Percentiles rank a stretch among this genome's conserved stretches.
These are phyloP conservation scores for Acanthamoeba healyi DNA, from an alignment of 208 protist species.

Conservation along the genomic window DNA sequence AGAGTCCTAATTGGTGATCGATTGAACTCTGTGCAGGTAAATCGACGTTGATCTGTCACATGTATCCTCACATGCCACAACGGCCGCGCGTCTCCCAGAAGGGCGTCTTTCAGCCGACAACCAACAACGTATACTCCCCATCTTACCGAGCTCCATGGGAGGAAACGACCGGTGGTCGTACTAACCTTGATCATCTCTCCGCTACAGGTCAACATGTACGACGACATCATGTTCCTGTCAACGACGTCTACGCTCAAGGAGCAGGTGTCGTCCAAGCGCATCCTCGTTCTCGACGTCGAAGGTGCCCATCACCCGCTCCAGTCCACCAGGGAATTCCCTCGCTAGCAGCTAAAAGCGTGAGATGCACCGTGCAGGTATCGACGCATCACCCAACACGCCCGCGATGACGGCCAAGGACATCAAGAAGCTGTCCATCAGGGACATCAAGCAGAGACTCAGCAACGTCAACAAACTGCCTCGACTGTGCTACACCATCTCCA, in stretches of 20 bases:
- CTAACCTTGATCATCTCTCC: too few relatives aligned
- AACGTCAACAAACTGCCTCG: constrained; percentile 62
- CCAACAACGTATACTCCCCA: constrained; percentile 10
- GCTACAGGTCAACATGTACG: constrained; percentile 51
- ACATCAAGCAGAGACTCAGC: constrained; percentile 48
- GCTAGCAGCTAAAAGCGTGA: not conserved
- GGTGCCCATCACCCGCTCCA: not conserved
- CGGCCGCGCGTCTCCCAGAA: constrained; percentile 50
- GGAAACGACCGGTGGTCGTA: too few relatives aligned
- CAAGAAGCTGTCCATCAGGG: constrained; percentile 28
- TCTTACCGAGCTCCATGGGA: not conserved
- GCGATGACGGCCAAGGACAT: constrained; percentile 1
- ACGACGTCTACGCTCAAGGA: constrained; percentile 12
- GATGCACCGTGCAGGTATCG: not conserved
- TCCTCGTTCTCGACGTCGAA: constrained; percentile 15
- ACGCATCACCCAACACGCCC: constrained; percentile 26
- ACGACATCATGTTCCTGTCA: constrained; percentile 55
- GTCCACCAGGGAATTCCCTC: not conserved
- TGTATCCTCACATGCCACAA: constrained; percentile 58
- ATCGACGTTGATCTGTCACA: constrained; percentile 49
- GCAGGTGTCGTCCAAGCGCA: constrained; percentile 25
- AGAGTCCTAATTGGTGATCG: too few relatives aligned
- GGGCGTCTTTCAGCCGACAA: constrained; percentile 40
- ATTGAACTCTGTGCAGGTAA: too few relatives aligned
- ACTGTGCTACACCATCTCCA: constrained; percentile 49